Evolutionary conservation across 371 early-diverging fungal genomes (phyloP).

Genomic region (Furculomyces boomerangus): DNA sequence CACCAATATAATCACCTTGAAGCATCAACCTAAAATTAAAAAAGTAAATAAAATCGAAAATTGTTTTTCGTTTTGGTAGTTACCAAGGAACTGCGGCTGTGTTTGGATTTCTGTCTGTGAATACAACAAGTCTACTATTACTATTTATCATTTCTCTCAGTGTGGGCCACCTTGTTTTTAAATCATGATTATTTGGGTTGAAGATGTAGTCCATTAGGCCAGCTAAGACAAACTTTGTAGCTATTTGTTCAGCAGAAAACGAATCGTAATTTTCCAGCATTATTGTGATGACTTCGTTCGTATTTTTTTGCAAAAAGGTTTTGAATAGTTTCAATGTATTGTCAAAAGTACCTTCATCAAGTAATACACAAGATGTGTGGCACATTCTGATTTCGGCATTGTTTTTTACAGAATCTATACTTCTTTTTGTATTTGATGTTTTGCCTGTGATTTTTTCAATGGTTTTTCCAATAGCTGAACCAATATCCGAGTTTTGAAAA

Average conservation of each 20-base stretch:
- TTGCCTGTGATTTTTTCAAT: not conserved
- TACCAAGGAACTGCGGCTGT: constrained; percentile 38
- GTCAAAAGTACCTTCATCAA: constrained; percentile 36
- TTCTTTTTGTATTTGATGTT: not conserved
- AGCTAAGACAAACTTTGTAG: constrained; percentile 29
- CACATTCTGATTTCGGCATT: constrained; percentile 37
- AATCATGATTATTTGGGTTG: constrained; percentile 10
- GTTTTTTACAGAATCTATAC: not conserved
- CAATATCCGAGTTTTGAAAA: not conserved
- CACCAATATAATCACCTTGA: constrained; percentile 14
- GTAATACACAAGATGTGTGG: constrained; percentile 37
- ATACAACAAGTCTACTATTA: constrained; percentile 47
- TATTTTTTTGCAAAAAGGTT: constrained; percentile 36
- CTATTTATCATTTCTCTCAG: constrained; percentile 35
- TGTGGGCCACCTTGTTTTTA: constrained; percentile 39
- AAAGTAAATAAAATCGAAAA: too few species aligned
- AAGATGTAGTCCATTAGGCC: constrained; percentile 33
- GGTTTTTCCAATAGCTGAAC: not conserved
- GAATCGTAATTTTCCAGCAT: constrained; percentile 43
- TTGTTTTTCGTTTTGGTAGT: too few species aligned
- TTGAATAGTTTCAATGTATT: constrained; percentile 29
- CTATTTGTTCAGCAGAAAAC: constrained; percentile 29
- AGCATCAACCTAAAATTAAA: too few species aligned
- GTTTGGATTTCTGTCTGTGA: constrained; percentile 35
- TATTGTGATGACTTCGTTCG: constrained; percentile 48